phyloP scores from a whole-genome alignment of 495 filamentous ascomycete species.

The Podospora pseudocomata region DNA sequence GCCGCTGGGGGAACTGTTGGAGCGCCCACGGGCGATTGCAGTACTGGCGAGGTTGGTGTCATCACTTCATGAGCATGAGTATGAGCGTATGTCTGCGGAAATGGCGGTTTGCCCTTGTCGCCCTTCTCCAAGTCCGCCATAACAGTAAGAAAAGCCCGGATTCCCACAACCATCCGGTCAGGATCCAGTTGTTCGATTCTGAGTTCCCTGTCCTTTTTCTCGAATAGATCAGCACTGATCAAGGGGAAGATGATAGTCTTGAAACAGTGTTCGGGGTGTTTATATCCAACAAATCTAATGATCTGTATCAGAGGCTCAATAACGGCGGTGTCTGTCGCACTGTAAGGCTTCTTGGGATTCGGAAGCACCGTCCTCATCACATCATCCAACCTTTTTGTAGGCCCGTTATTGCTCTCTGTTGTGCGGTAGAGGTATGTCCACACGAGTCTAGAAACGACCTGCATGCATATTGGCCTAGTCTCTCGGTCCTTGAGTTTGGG shows the following conservation, averaged over 20 bases:
- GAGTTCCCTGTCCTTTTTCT: constrained; percentile 67
- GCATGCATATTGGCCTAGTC: constrained; percentile 73
- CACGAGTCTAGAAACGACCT: constrained; percentile 85
- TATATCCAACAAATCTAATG: constrained; percentile 91
- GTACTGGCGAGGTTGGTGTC: constrained; percentile 51
- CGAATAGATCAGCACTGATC: constrained; percentile 86
- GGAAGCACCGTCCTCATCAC: constrained; percentile 78
- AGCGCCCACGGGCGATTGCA: constrained; percentile 39
- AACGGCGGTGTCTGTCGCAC: constrained; percentile 74
- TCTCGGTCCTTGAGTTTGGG: constrained; percentile 77
- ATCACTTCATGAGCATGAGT: constrained; percentile 40
- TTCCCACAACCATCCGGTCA: constrained; percentile 93
- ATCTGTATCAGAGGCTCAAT: constrained; percentile 88
- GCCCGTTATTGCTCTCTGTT: constrained; percentile 61
- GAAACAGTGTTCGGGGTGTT: constrained; percentile 90
- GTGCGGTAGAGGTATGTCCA: constrained; percentile 94
- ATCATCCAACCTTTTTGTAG: constrained; percentile 79
- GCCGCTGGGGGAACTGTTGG: constrained; percentile 30
- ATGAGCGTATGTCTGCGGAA: constrained; percentile 60
- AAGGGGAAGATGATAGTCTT: constrained; percentile 87
- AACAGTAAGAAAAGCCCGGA: constrained; percentile 84
- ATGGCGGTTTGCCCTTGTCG: constrained; percentile 73
- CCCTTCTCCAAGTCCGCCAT: constrained; percentile 92
- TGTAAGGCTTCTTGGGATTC: constrained; percentile 66
- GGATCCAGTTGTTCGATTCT: constrained; percentile 92